Percentiles rank a stretch among this genome's conserved stretches.
phyloP scores from a whole-genome alignment of 1,284 basidiomycete species.

The Cutaneotrichosporon sp. region DNA sequence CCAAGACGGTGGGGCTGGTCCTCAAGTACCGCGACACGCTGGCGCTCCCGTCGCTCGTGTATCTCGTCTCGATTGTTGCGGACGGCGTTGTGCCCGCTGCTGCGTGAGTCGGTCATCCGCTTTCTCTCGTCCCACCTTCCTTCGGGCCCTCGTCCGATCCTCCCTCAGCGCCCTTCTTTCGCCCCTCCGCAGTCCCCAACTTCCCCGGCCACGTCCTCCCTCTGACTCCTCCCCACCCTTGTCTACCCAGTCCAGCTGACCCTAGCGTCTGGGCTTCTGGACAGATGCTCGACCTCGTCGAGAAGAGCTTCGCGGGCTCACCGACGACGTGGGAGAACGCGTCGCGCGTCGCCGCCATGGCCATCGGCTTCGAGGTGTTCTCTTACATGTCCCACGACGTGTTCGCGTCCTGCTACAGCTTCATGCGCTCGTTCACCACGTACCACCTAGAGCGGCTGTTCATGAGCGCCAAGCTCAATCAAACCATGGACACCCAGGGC shows the following conservation, averaged over 20 bases:
- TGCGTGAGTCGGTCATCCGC: constrained; percentile 1
- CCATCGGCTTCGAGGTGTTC: background rate
- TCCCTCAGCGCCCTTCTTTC: background rate
- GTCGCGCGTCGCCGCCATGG: background rate
- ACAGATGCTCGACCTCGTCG: constrained; percentile 13
- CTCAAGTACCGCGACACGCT: background rate
- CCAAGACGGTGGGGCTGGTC: background rate
- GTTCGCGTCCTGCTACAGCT: background rate
- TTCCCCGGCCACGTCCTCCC: too few relatives aligned
- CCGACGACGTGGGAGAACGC: constrained; percentile 7
- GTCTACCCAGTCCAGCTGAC: background rate
- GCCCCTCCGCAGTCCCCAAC: background rate
- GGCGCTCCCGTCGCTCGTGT: background rate
- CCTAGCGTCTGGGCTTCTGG: constrained; percentile 8
- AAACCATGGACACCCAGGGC: constrained; percentile 73
- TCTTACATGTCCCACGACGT: background rate
- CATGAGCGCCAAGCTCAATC: constrained; percentile 69
- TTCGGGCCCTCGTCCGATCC: background rate
- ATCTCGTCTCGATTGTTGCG: background rate
- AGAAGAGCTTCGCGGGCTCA: constrained; percentile 4
- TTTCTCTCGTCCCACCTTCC: background rate
- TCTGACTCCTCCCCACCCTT: too few relatives aligned
- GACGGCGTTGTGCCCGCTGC: constrained; percentile 5
- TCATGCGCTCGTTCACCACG: constrained; percentile 41
- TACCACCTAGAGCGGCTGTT: constrained; percentile 73